Conservation (phyloP, 768 basidiomycete species). For the Boletus huronensis region DNA sequence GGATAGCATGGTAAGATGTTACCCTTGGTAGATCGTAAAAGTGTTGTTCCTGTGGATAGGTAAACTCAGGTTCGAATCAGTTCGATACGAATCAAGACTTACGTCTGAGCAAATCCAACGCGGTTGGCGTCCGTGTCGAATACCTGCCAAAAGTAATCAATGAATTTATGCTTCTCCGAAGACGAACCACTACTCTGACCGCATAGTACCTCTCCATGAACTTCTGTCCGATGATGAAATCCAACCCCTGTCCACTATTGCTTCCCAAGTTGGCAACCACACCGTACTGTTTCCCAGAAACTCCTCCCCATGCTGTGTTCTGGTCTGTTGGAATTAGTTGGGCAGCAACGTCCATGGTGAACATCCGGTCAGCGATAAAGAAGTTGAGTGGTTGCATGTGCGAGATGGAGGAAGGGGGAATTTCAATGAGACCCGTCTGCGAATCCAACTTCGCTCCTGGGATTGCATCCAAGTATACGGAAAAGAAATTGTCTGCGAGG, state of each 20-base stretch:
- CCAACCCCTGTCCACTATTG: not conserved
- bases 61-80: not conserved
- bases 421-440: slow-evolving; percentile 13
- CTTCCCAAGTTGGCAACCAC: not conserved
- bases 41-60: slow-evolving; percentile 19
- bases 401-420: slow-evolving; percentile 11
- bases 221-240: not conserved
- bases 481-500: slow-evolving; percentile 22
- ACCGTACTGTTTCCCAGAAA: slow-evolving; percentile 10
- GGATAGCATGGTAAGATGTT: not conserved
- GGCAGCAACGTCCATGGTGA: slow-evolving; percentile 20
- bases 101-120: slow-evolving; percentile 25
- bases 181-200: slow-evolving; percentile 1
- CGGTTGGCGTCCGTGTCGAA: slow-evolving; percentile 20
- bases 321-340: slow-evolving; percentile 18
- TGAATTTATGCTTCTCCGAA: not conserved
- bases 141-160: slow-evolving; percentile 5
- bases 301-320: slow-evolving; percentile 14
- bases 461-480: slow-evolving; percentile 13
- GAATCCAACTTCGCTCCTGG: slow-evolving; percentile 11
- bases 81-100: not conserved
- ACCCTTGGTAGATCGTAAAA: slow-evolving; percentile 3
- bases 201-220: slow-evolving; percentile 1
- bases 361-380: slow-evolving; percentile 1
- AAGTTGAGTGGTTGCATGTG: slow-evolving; percentile 18